phyloP scores from a whole-genome alignment of 345 rosid species.

The Arabidopsis thaliana region DNA sequence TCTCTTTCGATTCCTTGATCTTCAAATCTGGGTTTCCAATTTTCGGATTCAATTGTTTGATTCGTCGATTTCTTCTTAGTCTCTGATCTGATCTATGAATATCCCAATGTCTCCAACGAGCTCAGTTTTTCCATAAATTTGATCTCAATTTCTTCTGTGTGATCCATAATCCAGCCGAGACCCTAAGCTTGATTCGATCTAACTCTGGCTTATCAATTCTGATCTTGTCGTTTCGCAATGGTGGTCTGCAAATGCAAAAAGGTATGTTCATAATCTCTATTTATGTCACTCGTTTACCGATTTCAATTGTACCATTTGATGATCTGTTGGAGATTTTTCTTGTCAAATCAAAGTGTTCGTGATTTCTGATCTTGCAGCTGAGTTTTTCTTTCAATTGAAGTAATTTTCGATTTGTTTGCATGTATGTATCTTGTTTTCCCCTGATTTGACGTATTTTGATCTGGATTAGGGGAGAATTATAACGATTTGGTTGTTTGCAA shows the following conservation, averaged over 20 bases:
- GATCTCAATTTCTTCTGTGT: constrained; percentile 1
- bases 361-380: constrained; percentile 39
- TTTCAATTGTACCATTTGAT: neutral
- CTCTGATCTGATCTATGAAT: constrained; percentile 17
- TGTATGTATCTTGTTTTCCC: constrained; percentile 23
- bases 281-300: neutral
- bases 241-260: constrained; percentile 96
- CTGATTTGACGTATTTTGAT: constrained; percentile 1
- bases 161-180: neutral
- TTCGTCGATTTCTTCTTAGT: constrained; percentile 12
- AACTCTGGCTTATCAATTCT: constrained; percentile 33
- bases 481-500: constrained; percentile 10
- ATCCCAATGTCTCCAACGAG: neutral
- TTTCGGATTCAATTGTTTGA: neutral
- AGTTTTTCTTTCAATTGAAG: constrained; percentile 18
- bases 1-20: neutral
- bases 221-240: constrained; percentile 51
- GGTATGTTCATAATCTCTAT: constrained; percentile 45
- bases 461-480: neutral
- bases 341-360: neutral
- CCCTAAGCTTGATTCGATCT: constrained; percentile 24
- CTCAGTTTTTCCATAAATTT: neutral
- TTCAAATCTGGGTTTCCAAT: neutral
- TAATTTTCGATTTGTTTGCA: constrained; percentile 17
- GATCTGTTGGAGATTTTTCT: neutral